Evolutionary conservation across 1,139 yeast species (phyloP).

Genomic region (Pichia sp.): DNA sequence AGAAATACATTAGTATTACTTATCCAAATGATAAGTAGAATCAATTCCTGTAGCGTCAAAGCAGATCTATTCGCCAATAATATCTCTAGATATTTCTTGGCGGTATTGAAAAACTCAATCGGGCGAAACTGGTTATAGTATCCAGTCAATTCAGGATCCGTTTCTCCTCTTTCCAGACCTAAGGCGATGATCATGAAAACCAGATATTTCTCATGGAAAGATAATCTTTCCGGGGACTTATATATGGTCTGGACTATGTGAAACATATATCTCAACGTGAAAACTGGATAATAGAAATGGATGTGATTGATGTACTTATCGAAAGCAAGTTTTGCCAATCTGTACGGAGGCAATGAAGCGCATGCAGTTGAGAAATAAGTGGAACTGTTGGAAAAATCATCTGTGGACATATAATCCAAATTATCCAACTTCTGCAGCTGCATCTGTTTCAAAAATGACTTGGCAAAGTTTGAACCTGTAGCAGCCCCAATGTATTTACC

Average conservation of each 20-base stretch:
- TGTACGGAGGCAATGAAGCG: constrained; percentile 16
- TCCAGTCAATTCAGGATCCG: constrained; percentile 1
- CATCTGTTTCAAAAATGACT: constrained; percentile 15
- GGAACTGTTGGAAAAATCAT: constrained; percentile 12
- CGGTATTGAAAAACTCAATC: constrained; percentile 16
- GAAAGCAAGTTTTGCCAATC: constrained; percentile 10
- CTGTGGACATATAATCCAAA: constrained; percentile 3
- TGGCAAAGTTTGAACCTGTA: constrained; percentile 19
- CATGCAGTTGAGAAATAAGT: constrained; percentile 8
- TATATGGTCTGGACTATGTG: constrained; percentile 8
- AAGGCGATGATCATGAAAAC: constrained; percentile 18
- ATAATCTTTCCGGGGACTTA: constrained; percentile 7
- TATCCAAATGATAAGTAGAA: constrained; percentile 17
- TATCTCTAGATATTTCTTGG: constrained; percentile 14
- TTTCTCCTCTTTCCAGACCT: constrained; percentile 9
- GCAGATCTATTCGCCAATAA: constrained; percentile 12
- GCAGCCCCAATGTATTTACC: constrained; percentile 22
- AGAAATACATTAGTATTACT: constrained; percentile 13
- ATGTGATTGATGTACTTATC: constrained; percentile 13
- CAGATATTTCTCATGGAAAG: constrained; percentile 15
- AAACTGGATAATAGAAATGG: constrained; percentile 15
- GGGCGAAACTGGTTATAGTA: constrained; percentile 14
- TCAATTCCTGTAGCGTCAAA: constrained; percentile 13
- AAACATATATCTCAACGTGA: constrained; percentile 11
- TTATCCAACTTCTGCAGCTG: constrained; percentile 14